These are phyloP conservation scores for Zymoseptoria tritici DNA, from an alignment of 2,329 filamentous ascomycete genomes.

Conservation along the genomic window DNA sequence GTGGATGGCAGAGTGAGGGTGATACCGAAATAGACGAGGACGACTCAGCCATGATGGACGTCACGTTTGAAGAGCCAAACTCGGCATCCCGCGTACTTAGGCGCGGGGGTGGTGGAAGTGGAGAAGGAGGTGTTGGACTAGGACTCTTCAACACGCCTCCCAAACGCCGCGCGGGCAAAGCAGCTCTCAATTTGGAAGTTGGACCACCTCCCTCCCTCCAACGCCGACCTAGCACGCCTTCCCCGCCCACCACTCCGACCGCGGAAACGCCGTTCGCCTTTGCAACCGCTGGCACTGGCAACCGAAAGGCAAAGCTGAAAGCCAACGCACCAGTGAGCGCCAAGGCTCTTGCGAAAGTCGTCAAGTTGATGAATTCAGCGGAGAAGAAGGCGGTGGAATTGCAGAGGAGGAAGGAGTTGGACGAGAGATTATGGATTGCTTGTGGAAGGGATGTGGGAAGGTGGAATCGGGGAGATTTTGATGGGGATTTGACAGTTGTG, in stretches of 20 bases:
- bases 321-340: not conserved
- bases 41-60: slow-evolving; percentile 16
- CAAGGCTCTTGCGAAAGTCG: not conserved
- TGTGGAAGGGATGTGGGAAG: slow-evolving; percentile 27
- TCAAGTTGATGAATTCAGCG: not conserved
- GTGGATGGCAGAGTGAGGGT: not conserved
- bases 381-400: slow-evolving; percentile 13
- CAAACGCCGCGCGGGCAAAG: not conserved
- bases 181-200: not conserved
- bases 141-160: slow-evolving; percentile 11
- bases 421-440: slow-evolving; percentile 25
- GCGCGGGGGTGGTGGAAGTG: not conserved
- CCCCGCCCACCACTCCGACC: not conserved
- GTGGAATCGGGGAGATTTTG: slow-evolving; percentile 32
- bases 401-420: slow-evolving; percentile 12
- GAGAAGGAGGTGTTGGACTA: not conserved
- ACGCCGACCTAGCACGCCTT: not conserved
- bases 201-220: not conserved
- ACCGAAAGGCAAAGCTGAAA: not conserved
- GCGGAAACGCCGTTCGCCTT: not conserved
- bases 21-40: slow-evolving; percentile 15
- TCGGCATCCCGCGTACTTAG: slow-evolving; percentile 20
- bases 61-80: slow-evolving; percentile 11
- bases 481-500: slow-evolving; percentile 8
- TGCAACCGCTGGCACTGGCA: not conserved